A percentile compares a stretch with the other conserved stretches of the same genome.
phyloP scores from a whole-genome alignment of 345 rosid species.

The Brassica incana region DNA sequence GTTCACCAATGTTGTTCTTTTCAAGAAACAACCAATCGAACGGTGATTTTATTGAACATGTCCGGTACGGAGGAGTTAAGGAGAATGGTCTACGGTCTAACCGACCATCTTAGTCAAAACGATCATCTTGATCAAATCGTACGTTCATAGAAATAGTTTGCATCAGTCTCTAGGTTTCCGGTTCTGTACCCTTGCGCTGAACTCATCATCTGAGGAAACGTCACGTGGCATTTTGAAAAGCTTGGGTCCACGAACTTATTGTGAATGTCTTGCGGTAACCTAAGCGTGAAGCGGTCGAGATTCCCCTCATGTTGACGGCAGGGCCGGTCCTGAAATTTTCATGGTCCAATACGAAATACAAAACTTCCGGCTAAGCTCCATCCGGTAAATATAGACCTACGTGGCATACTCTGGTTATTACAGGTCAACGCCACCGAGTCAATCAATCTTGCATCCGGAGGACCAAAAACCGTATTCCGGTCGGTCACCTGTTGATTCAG shows the following conservation, averaged over 20 bases:
- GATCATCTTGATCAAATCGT: constrained; percentile 40
- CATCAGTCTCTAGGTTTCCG: constrained; percentile 42
- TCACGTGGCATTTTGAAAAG: constrained; percentile 51
- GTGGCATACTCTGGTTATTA: constrained; percentile 44
- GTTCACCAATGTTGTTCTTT: constrained; percentile 20
- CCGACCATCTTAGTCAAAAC: constrained; percentile 45
- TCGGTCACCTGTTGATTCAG: background rate
- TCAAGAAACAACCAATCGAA: constrained; percentile 42
- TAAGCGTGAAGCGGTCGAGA: constrained; percentile 65
- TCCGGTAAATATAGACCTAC: constrained; percentile 62
- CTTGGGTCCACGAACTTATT: constrained; percentile 41
- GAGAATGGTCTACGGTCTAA: constrained; percentile 44
- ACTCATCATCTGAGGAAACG: constrained; percentile 60
- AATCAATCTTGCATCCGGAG: constrained; percentile 33
- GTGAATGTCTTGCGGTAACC: constrained; percentile 66
- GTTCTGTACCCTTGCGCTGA: constrained; percentile 58
- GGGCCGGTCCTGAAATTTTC: no score
- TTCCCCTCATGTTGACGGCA: constrained; percentile 57
- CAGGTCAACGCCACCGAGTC: constrained; percentile 21
- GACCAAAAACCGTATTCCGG: constrained; percentile 16
- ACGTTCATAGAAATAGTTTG: constrained; percentile 44
- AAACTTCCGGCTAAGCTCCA: constrained; percentile 50
- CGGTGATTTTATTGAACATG: constrained; percentile 46
- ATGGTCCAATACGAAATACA: no score
- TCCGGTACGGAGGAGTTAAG: constrained; percentile 47